Evolutionary conservation across 2,329 filamentous ascomycete genomes (phyloP), one percentile per base, ranked within the genome.

Genomic region (Chrysosporium queenslandicum): DNA sequence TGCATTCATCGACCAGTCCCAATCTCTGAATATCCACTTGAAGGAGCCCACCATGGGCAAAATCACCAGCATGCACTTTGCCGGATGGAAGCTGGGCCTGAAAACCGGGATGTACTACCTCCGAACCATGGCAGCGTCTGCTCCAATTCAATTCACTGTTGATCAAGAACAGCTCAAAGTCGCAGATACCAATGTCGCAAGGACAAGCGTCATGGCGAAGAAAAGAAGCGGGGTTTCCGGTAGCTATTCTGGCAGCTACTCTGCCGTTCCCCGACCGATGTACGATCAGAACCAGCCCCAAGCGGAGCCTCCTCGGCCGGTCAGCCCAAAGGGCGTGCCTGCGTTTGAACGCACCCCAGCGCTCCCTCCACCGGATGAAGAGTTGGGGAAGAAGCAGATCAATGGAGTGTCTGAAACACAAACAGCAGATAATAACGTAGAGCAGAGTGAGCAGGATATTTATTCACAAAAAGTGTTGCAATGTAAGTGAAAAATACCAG

Each of bases 61-160:
- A 80, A 95, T 98, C 71, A 98, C 92, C 55, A 92, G 86, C 70
- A 98, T 98, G 92, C 92, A 98, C 77, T 98, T 98, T 67, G 81
- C 92, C 46, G 92, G 92, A 63, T 98, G 92, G 92, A 98, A 97
- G 79, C 83, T 97, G 60, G 92, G 92, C 65, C 81, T 98, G 61
- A 98, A 98, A 85, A 98, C 92, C 32, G 92, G 92, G 76, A 97
- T 98, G 92, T 98, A 98, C 83, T 98, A 98, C 74, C 83, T 98
- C 62, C 88, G 92, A 64, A 98, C 92, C 45, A 92, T 94, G 82
- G 92, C 92, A 58, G 92, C 92, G 32, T 90, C 90, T 16, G 89
- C 90, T 43, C 92, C 92, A 50, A 98, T 98, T 60, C 92, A 98
- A 72, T 98, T 98, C 77, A 98, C 92, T 3, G 92, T 98, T 66